A percentile compares a stretch with the other conserved stretches of the same genome.
Conservation (phyloP, 441 rosid species). For the Melastoma candidum region DNA sequence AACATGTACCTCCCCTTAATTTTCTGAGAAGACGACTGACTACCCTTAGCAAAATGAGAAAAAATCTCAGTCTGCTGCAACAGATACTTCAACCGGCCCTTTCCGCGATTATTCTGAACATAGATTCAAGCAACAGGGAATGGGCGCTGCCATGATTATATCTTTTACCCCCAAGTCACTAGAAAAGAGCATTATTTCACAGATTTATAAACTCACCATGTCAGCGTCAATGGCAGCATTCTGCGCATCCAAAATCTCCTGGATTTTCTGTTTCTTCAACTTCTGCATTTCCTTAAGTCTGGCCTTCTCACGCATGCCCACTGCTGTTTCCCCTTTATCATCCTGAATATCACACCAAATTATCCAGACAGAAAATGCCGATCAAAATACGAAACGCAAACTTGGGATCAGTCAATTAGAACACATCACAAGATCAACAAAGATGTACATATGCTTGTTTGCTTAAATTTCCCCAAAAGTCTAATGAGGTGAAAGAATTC, state of each 20-base stretch:
- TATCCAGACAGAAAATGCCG: not conserved
- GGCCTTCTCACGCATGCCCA: constrained; percentile 82
- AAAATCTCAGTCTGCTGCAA: constrained; percentile 96
- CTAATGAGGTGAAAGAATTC: too few relatives aligned
- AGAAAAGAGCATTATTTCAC: not conserved
- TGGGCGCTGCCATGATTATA: not conserved
- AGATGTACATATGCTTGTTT: too few relatives aligned
- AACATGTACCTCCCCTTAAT: constrained; percentile 64
- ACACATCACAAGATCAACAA: too few relatives aligned
- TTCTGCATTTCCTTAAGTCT: constrained; percentile 83
- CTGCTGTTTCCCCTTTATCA: constrained; percentile 29
- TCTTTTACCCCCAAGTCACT: not conserved
- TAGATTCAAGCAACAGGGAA: not conserved
- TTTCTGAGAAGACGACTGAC: constrained; percentile 61
- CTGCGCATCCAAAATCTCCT: constrained; percentile 80
- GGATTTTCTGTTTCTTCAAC: constrained; percentile 84
- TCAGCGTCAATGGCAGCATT: constrained; percentile 95
- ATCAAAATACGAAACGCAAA: too few relatives aligned
- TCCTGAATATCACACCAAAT: constrained; percentile 30
- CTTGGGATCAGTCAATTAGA: too few relatives aligned
- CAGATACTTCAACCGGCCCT: constrained; percentile 87
- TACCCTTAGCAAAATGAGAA: constrained; percentile 93
- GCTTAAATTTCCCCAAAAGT: too few relatives aligned
- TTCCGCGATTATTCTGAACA: constrained; percentile 70
- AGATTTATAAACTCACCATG: constrained; percentile 40